A percentile compares a stretch with the other conserved stretches of the same genome.
These are phyloP conservation scores for Globisporangium mamillatum DNA, from an alignment of 352 stramenopile species.

Conservation along the genomic window DNA sequence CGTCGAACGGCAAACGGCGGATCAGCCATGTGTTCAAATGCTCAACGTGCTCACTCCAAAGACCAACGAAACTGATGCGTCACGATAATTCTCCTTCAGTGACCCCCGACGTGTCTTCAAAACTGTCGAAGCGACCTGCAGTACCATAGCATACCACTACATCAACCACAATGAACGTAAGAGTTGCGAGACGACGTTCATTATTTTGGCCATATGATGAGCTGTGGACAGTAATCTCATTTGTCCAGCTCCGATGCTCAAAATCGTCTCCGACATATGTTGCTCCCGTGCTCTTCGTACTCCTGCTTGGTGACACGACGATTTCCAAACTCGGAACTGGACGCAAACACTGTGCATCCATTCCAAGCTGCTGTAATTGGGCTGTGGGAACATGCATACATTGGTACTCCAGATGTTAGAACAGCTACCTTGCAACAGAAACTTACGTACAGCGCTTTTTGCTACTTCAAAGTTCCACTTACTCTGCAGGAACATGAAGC, in stretches of 20 bases:
- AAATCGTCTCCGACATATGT: conserved; percentile 48
- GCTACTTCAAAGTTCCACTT: conserved; percentile 20
- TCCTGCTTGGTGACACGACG: conserved; percentile 58
- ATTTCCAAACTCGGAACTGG: conserved; percentile 20
- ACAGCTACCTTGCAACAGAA: background rate
- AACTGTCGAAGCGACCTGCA: background rate
- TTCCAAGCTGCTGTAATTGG: conserved; percentile 54
- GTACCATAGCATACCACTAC: background rate
- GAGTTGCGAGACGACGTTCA: background rate
- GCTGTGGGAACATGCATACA: conserved; percentile 21
- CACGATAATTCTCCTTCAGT: background rate
- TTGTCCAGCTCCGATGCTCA: background rate
- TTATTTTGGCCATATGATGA: background rate
- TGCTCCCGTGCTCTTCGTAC: conserved; percentile 77
- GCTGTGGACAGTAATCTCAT: background rate
- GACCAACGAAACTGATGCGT: conserved; percentile 26
- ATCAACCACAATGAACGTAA: background rate
- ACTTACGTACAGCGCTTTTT: background rate
- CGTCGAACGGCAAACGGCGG: conserved; percentile 23
- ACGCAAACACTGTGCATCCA: conserved; percentile 50
- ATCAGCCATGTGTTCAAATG: conserved; percentile 32
- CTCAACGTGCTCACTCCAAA: conserved; percentile 21
- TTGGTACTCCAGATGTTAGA: background rate
- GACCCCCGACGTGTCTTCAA: conserved; percentile 2
- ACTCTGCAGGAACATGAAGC: conserved; percentile 48